These are phyloP conservation scores for Phytophthora litchii DNA, from an alignment of 352 stramenopile genomes.

Conservation along the genomic window DNA sequence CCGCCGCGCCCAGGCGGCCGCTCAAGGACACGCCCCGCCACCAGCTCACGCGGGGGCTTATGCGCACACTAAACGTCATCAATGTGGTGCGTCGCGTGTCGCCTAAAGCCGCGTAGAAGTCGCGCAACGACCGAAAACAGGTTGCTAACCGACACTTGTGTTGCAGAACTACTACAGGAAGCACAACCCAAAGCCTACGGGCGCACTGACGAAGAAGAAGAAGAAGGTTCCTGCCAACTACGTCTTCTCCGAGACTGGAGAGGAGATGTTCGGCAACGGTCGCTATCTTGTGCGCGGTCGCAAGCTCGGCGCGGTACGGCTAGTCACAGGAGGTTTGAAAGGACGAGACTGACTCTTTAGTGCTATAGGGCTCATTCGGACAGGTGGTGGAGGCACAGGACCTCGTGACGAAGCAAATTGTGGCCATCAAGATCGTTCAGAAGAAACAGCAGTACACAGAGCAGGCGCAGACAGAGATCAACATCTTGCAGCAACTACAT, in stretches of 20 bases:
- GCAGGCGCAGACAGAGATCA: conserved; percentile 98
- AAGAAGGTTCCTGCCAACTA: conserved; percentile 65
- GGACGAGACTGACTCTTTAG: conserved; percentile 22
- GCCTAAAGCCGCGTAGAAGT: background rate
- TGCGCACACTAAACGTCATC: conserved; percentile 98
- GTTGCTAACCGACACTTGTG: conserved; percentile 7
- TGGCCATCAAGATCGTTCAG: conserved; percentile 99
- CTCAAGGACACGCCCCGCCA: conserved; percentile 48
- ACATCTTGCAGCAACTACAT: conserved; percentile 93
- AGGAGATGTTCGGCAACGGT: conserved; percentile 79
- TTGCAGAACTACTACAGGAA: conserved; percentile 86
- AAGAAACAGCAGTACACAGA: conserved; percentile 97
- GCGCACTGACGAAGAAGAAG: conserved; percentile 58
- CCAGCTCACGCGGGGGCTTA: conserved; percentile 92
- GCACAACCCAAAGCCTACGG: conserved; percentile 60
- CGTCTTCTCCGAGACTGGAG: conserved; percentile 51
- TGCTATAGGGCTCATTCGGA: conserved; percentile 78
- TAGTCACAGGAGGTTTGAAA: too few species aligned
- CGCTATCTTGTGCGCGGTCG: conserved; percentile 76
- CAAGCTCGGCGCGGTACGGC: conserved; percentile 74
- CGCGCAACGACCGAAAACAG: background rate
- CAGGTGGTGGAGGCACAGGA: conserved; percentile 84
- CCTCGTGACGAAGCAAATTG: conserved; percentile 77
- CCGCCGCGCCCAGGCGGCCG: conserved; percentile 27
- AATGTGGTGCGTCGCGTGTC: conserved; percentile 75